Percentiles rank a stretch among this genome's conserved stretches.
phyloP scores from a whole-genome alignment of 495 filamentous ascomycete genomes.

The Talaromyces liani region DNA sequence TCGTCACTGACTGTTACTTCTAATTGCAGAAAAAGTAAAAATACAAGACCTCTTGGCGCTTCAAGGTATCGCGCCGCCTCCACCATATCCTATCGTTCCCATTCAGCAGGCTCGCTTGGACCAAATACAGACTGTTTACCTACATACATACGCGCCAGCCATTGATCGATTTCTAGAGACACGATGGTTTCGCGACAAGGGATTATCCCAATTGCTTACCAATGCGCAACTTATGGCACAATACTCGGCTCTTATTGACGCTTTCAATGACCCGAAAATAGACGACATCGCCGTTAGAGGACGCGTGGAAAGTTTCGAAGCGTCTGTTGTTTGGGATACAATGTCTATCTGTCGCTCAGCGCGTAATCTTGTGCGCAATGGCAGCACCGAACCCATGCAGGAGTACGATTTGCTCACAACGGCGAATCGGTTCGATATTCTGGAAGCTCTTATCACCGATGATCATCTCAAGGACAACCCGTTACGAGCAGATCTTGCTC shows the following conservation, averaged over 20 bases:
- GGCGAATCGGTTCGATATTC: conserved; percentile 60
- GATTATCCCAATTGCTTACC: conserved; percentile 42
- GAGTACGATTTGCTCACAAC: conserved; percentile 52
- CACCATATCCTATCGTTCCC: conserved; percentile 47
- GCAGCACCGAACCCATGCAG: conserved; percentile 21
- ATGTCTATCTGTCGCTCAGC: conserved; percentile 42
- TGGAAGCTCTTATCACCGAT: conserved; percentile 68
- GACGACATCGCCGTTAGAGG: conserved; percentile 32
- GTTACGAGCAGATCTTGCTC: conserved; percentile 38
- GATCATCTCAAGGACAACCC: conserved; percentile 53
- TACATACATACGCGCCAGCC: conserved; percentile 66
- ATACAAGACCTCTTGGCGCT: conserved; percentile 70
- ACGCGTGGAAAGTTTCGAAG: conserved; percentile 57
- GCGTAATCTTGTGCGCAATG: conserved; percentile 26
- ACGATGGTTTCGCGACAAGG: conserved; percentile 64
- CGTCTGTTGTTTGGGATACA: conserved; percentile 64
- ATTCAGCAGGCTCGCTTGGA: conserved; percentile 47
- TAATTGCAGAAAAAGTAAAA: conserved; percentile 56
- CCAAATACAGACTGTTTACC: conserved; percentile 68
- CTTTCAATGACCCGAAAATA: conserved; percentile 36
- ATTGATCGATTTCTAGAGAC: conserved; percentile 78
- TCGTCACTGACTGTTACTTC: not conserved
- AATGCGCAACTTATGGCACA: conserved; percentile 54
- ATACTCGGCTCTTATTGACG: conserved; percentile 52
- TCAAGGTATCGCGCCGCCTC: conserved; percentile 53